Base-by-base conservation (phyloP, 1,139 yeast genomes). In the Hemisphaericaspora subhashii region DNA sequence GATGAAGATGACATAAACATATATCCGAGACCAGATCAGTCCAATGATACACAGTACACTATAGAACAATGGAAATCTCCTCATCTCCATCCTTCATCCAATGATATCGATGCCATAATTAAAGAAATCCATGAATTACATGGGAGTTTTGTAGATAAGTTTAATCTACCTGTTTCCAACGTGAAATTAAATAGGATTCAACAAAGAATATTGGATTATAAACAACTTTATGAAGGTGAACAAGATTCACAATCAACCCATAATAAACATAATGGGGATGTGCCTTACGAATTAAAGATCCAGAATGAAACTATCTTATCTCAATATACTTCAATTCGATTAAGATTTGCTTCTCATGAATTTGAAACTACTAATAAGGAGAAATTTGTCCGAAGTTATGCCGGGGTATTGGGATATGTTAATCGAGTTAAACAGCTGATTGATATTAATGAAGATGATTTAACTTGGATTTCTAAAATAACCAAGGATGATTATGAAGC, bases 301-400 rank as follows among this genome's bases (percentile, higher is more conserved):
- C 73, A 67, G 41, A 61, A 68, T 42, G 75, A 71, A 43, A 61
- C 67, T 3, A 53, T 71, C 3, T 46, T 54, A 33, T 58, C 67
- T 3, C 72, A 70, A 38, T 70, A 68, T 51, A 67, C 62, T 9
- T 58, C 62, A 11, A 60, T 71, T n/a, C 47, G 75, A 27, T 52
- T 68, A 15, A 46, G 75, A 30, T 71, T 67, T 38, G 53, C 67
- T 3, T 55, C 58, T 12, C 43, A 46, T 9, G 40, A 49, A 26
- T 28, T 39, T 21, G 20, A 27, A 9, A 31, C 46, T 3, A 36
- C 36, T 15, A 41, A 43, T 23, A 25, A 38, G 7, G 40, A 42
- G 20, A 38, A 47, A 37, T 40, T 45, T 26, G n/a, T 43, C 8
- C 36, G 31, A 12, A 39, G 20, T 12, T 29, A 32, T 23, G 45